These are phyloP conservation scores for Cymbopogon citratus DNA, from an alignment of 176 grass and related monocot genomes.

Conservation along the genomic window DNA sequence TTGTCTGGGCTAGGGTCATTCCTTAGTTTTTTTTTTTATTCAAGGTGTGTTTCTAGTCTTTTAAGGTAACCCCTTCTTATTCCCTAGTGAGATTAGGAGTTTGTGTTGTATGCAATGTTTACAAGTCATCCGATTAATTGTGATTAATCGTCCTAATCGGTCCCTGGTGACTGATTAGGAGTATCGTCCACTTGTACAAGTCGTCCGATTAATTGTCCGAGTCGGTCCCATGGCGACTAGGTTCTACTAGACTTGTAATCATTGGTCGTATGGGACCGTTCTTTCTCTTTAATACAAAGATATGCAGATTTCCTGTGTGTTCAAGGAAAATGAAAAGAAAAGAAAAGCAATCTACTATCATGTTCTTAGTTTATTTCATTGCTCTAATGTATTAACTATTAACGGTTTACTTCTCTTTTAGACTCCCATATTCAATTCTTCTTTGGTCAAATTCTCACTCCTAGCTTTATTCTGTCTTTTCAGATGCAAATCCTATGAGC, in stretches of 20 bases:
- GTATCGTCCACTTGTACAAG: too few relatives aligned
- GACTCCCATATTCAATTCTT: not conserved
- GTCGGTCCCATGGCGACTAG: too few relatives aligned
- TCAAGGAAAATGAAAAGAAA: not conserved
- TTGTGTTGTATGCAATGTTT: too few relatives aligned
- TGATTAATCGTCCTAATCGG: too few relatives aligned
- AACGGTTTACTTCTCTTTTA: not conserved
- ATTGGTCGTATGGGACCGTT: not conserved
- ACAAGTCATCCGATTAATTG: too few relatives aligned
- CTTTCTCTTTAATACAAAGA: not conserved
- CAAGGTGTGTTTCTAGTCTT: not conserved
- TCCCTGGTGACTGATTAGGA: too few relatives aligned
- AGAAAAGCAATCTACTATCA: not conserved
- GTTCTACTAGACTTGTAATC: too few relatives aligned
- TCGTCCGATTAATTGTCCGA: too few relatives aligned
- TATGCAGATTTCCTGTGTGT: not conserved
- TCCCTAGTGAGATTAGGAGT: not conserved
- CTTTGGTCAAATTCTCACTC: constrained; percentile 5
- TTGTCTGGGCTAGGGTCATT: not conserved
- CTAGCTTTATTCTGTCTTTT: constrained; percentile 16
- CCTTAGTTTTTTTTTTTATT: not conserved
- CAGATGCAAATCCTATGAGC: constrained; percentile 86
- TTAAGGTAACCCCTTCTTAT: not conserved
- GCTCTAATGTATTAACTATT: not conserved
- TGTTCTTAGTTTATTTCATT: not conserved